Evolutionary conservation across 345 rosid species (phyloP), one percentile per base, ranked within the genome.

Genomic region (Brassica cretica): DNA sequence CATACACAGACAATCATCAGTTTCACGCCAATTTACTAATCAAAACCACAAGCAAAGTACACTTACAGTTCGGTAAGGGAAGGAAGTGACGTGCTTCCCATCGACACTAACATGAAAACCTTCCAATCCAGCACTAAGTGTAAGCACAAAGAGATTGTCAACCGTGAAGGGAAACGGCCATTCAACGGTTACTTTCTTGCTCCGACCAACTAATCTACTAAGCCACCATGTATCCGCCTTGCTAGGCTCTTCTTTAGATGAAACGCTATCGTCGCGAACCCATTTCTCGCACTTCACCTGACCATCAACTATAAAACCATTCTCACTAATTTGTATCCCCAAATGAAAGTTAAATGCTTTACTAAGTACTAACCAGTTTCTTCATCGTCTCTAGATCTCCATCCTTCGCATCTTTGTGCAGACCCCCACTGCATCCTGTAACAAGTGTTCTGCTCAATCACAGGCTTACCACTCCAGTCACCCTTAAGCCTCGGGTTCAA

Each of bases 401-500:
- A 86, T 5, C 98, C 94, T 73, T 93, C 93, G 64, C 97, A 93
- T 8, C 96, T 85, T 80, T 84, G 81, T 9, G 94, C 89, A 8
- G 84, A 68, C 0, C 94, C 97, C 97, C 97, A 91, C 79, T 93
- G 97, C 94, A 89, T 89, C 74, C 94, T 80, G 64, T 91, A 93
- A 64, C 98, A 93, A 75, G 98, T 93, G 78, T 93, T 93, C 82
- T 86, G 97, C 81, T 93, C 98, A 78, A 93, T 93, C 64, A 91
- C 93, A 24, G 98, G 94, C 81, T 81, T 84, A 25, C 85, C 89
- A 72, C 97, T 91, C 91, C 96, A 91, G 77, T 93, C 98, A 62
- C 98, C 98, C 59, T 83, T 93, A 80, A 93, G 81, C 88, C 98
- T 87, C n/a, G 98, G 94, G 68, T 93, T 91, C 72, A 93, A 88